Base-by-base conservation (phyloP, 2,329 filamentous ascomycete genomes). In the Penicillium thymicola region DNA sequence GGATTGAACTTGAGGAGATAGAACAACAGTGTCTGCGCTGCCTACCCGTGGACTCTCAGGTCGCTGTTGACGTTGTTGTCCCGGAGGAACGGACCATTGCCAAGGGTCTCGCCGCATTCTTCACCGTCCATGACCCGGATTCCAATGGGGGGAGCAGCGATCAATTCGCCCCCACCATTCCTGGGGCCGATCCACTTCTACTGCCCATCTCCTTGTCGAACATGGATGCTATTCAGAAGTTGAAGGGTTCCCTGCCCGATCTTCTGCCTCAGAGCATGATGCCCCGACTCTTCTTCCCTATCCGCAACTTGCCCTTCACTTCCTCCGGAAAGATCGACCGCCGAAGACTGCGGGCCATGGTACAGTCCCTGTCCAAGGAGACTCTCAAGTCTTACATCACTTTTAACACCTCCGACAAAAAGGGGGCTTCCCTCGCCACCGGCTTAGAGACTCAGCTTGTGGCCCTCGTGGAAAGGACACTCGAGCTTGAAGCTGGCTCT, bases 1-100 rank as follows among this genome's bases (percentile, higher is more conserved):
- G 77, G 0, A 74, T 79, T 43, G 77, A 79, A 55, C 63, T 79
- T 7, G 77, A 73, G 14, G 76, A 79, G 56, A 76, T 79, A 45
- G 77, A 79, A 55, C 72, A 78, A 51, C 75, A 78, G 46, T 70
- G 76, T 34, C 66, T 71, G 25, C 63, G 70, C 10, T 70, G 72
- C 32, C 68, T 76, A 6, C 69, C 74, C 5, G 45, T 64, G 3
- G 65, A 69, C 11, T 71, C 72, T 4, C 74, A 78, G 43, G 75
- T 75, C 3, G 76, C 75, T 0, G 77, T 78, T n/a, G 77, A 79
- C 45, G 63, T 79, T 0, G 73, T 74, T 13, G 66, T 63, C 3
- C 70, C 70, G 4, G 62, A 73, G 34, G 61, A 64, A n/a, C 67
- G 66, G 8, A 64, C 65, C 3, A 61, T 71, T 16, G 65, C 70